Conservation (phyloP, 2,329 filamentous ascomycete genomes). For the Cladorrhinum sp. region DNA sequence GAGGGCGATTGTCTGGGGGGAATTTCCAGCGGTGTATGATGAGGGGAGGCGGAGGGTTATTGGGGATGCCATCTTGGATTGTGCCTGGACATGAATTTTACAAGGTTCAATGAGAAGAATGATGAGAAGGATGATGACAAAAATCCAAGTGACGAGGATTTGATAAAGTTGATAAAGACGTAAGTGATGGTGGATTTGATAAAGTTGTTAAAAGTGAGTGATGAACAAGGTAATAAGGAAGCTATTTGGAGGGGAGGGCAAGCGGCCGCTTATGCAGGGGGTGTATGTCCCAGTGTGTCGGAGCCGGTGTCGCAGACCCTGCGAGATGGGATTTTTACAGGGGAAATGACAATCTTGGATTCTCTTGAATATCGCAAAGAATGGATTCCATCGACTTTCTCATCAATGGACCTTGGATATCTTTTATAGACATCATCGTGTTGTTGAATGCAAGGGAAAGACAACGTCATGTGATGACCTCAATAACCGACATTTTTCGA, state of each 20-base stretch:
- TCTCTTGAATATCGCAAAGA: no score
- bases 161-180: neutral
- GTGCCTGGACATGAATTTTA: neutral
- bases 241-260: neutral
- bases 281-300: neutral
- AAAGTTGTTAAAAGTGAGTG: neutral
- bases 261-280: neutral
- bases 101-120: neutral
- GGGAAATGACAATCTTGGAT: neutral
- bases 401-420: no score
- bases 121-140: neutral
- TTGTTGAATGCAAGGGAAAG: no score
- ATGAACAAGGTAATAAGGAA: neutral
- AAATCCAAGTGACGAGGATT: neutral
- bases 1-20: constrained; percentile 37
- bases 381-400: no score
- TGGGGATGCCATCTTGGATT: constrained; percentile 13
- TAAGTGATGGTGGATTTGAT: neutral
- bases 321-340: no score
- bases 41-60: constrained; percentile 47
- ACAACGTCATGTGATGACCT: no score
- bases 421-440: no score
- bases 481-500: no score
- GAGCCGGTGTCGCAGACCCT: neutral
- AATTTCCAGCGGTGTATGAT: constrained; percentile 30